Evolutionary conservation across 768 basidiomycete species (phyloP).

Genomic region (Podaxis sp.): DNA sequence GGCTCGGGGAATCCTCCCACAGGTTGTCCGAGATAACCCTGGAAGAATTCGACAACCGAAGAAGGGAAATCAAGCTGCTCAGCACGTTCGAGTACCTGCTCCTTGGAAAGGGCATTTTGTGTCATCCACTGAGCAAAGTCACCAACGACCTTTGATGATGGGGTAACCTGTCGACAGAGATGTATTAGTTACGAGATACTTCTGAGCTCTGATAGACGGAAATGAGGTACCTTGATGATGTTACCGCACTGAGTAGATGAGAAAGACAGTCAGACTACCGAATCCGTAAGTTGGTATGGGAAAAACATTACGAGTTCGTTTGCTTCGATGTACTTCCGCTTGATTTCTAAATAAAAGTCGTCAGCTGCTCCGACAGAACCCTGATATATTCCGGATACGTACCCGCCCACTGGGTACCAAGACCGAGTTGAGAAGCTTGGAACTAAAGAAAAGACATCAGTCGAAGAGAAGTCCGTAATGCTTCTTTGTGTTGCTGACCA

Average conservation of each 20-base stretch:
- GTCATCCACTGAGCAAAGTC: conserved; percentile 99
- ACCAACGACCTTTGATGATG: conserved; percentile 97
- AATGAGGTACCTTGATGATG: conserved; percentile 73
- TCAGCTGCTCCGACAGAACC: conserved; percentile 14
- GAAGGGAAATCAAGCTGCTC: conserved; percentile 96
- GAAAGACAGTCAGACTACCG: conserved; percentile 15
- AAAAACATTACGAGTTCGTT: conserved; percentile 76
- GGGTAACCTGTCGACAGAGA: conserved; percentile 68
- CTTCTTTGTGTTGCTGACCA: conserved; percentile 51
- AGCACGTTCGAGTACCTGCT: conserved; percentile 83
- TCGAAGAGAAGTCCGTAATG: conserved; percentile 18
- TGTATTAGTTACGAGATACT: conserved; percentile 5
- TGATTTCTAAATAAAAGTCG: conserved; percentile 63
- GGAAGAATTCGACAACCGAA: conserved; percentile 97
- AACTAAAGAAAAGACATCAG: conserved; percentile 53
- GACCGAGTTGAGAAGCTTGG: conserved; percentile 96
- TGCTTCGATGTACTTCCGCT: conserved; percentile 98
- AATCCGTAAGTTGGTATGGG: conserved; percentile 8
- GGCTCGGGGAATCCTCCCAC: conserved; percentile 99
- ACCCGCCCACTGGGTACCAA: conserved; percentile 96
- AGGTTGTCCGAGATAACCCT: conserved; percentile 97
- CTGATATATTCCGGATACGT: conserved; percentile 19
- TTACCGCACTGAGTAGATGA: conserved; percentile 74
- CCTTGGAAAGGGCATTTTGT: conserved; percentile 84
- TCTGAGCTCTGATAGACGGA: not conserved